Base-by-base conservation (phyloP, 2,329 filamentous ascomycete species). In the Colletotrichum sublineola region DNA sequence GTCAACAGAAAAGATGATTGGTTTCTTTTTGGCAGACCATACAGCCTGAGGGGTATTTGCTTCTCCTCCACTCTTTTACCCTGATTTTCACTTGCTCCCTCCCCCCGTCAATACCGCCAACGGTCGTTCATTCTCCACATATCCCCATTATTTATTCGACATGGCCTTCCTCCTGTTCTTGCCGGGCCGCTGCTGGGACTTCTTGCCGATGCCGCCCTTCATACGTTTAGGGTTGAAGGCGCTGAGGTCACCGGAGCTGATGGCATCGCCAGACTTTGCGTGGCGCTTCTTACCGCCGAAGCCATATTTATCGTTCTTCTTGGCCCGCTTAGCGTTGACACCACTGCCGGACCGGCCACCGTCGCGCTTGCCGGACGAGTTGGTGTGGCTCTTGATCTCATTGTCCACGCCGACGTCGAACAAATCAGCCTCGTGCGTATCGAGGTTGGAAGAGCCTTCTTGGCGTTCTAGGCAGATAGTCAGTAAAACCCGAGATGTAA, bases 221-320 rank as follows among this genome's bases (percentile, higher is more conserved):
- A 97, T 97, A 84, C 91, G 93, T 86, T 92, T 94, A 48, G 87
- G 88, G 67, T 92, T 95, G 85, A 97, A 98, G 1, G 89, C 90
- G 74, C 90, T 90, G 76, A 97, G 84, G 81, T 99, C 96, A 73
- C 90, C 92, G 58, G 91, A 95, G 75, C 94, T 97, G 74, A 88
- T 80, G 61, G 95, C 95, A 82, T 98, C 95, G 76, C 94, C 94
- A 73, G 95, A 97, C 90, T 99, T 99, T 68, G 88, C 84, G 81
- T 95, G 91, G 67, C 93, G 88, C 88, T 99, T 99, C 90, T 97
- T 98, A 77, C 96, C 96, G 73, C 96, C 96, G 79, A 96, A 97
- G 33, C 96, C 96, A 81, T 92, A 98, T 85, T 97, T 98, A 76
- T 93, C 89, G 80, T 99, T 92, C 86, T 97, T 97, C 91, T 97